phyloP scores from a whole-genome alignment of 1,139 yeast genomes.

The Taphrina flavorubra region DNA sequence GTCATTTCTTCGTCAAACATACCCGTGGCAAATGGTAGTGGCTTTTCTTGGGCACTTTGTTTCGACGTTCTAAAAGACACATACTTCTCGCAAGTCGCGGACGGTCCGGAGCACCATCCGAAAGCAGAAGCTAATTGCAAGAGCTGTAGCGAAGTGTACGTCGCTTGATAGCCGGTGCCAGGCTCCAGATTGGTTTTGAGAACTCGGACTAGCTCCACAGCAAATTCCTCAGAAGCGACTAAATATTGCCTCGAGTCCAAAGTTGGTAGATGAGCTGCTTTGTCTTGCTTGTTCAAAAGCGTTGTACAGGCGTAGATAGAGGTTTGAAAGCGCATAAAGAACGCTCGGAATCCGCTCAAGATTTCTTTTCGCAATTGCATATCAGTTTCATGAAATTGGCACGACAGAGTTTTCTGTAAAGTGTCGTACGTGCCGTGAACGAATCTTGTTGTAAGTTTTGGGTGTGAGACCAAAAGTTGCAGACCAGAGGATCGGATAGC shows the following conservation, averaged over 20 bases:
- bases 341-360: slow-evolving; percentile 28
- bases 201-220: slow-evolving; percentile 26
- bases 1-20: slow-evolving; percentile 56
- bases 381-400: slow-evolving; percentile 38
- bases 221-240: slow-evolving; percentile 19
- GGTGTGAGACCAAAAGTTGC: slow-evolving; percentile 20
- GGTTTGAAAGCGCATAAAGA: slow-evolving; percentile 34
- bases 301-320: slow-evolving; percentile 18
- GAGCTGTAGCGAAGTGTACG: slow-evolving; percentile 33
- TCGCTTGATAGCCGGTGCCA: slow-evolving; percentile 35
- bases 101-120: slow-evolving; percentile 35
- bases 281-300: slow-evolving; percentile 3
- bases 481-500: slow-evolving; percentile 33
- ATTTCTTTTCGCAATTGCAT: slow-evolving; percentile 30
- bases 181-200: slow-evolving; percentile 39
- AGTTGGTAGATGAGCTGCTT: not conserved
- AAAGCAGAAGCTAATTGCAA: slow-evolving; percentile 29
- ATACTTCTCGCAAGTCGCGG: slow-evolving; percentile 20
- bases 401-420: slow-evolving; percentile 22
- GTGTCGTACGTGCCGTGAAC: not conserved
- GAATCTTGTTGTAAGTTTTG: slow-evolving; percentile 28
- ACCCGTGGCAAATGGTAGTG: slow-evolving; percentile 57
- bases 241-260: not conserved
- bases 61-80: slow-evolving; percentile 14
- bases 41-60: slow-evolving; percentile 45